phyloP scores from a whole-genome alignment of 257 asterid genomes.

The Echium plantagineum region DNA sequence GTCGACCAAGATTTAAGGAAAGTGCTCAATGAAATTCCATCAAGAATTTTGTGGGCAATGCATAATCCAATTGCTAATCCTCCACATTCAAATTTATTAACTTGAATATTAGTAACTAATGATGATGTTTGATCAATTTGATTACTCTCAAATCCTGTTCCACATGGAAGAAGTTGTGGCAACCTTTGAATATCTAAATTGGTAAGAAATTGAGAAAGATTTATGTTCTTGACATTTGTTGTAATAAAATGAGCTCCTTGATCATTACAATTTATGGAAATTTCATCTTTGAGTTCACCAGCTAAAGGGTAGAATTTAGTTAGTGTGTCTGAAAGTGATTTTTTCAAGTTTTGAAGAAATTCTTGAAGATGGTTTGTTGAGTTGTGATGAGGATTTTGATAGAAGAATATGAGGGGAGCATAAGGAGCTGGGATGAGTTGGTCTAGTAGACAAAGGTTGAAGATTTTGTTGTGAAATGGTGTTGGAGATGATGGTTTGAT shows the following conservation, averaged over 20 bases:
- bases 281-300: constrained; percentile 42
- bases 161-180: constrained; percentile 39
- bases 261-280: constrained; percentile 53
- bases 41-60: constrained; percentile 53
- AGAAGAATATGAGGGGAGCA: constrained; percentile 57
- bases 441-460: constrained; percentile 42
- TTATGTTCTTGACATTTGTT: constrained; percentile 20
- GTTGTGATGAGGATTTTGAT: constrained; percentile 21
- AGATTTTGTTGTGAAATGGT: constrained; percentile 45
- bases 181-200: constrained; percentile 34
- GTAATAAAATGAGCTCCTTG: constrained; percentile 46
- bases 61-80: constrained; percentile 65
- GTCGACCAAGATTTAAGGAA: constrained; percentile 61
- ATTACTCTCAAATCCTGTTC: constrained; percentile 9
- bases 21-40: constrained; percentile 45
- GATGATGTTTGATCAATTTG: constrained; percentile 12
- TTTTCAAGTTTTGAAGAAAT: constrained; percentile 29
- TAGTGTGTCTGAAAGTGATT: constrained; percentile 39
- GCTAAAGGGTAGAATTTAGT: constrained; percentile 56
- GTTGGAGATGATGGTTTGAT: constrained; percentile 60
- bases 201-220: constrained; percentile 28
- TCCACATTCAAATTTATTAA: constrained; percentile 49
- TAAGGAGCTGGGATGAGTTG: constrained; percentile 68
- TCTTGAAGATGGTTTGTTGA: constrained; percentile 4
- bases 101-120: constrained; percentile 49